Conservation (phyloP, 225 moss, liverwort and hornwort genomes). For the Anthoceros angustus region DNA sequence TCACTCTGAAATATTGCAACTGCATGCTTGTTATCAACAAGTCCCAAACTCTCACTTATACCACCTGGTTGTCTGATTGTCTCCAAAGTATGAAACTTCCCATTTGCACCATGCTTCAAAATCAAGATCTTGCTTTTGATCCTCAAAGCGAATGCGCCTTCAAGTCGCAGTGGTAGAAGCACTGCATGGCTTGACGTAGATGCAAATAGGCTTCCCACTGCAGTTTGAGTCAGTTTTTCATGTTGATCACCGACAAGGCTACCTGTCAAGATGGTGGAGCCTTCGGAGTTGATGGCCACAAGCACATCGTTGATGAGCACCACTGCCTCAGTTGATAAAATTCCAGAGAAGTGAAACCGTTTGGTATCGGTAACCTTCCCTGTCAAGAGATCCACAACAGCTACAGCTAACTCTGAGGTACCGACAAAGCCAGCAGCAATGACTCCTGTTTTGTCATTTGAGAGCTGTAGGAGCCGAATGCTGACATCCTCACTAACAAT, state of each 20-base stretch:
- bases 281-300: slow-evolving; percentile 50
- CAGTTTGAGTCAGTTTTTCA: slow-evolving; percentile 35
- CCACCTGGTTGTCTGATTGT: slow-evolving; percentile 29
- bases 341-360: slow-evolving; percentile 24
- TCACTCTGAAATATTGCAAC: slow-evolving; percentile 41
- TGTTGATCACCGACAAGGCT: slow-evolving; percentile 18
- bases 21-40: slow-evolving; percentile 54
- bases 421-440: slow-evolving; percentile 63
- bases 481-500: slow-evolving; percentile 36
- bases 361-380: slow-evolving; percentile 51
- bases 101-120: slow-evolving; percentile 44
- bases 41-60: slow-evolving; percentile 62
- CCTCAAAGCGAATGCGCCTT: slow-evolving; percentile 52
- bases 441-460: slow-evolving; percentile 37
- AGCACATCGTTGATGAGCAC: slow-evolving; percentile 36
- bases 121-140: slow-evolving; percentile 48
- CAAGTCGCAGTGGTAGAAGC: slow-evolving; percentile 47
- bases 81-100: slow-evolving; percentile 38
- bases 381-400: slow-evolving; percentile 52
- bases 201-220: slow-evolving; percentile 37
- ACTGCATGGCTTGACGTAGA: slow-evolving; percentile 25
- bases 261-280: slow-evolving; percentile 35
- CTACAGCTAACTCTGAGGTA: slow-evolving; percentile 41
- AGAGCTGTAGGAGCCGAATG: slow-evolving; percentile 30
- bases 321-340: slow-evolving; percentile 40